A percentile compares a stretch with the other conserved stretches of the same genome.
Evolutionary conservation across 75 land plant genomes (phyloP).

Genomic region (Picea glauca): DNA sequence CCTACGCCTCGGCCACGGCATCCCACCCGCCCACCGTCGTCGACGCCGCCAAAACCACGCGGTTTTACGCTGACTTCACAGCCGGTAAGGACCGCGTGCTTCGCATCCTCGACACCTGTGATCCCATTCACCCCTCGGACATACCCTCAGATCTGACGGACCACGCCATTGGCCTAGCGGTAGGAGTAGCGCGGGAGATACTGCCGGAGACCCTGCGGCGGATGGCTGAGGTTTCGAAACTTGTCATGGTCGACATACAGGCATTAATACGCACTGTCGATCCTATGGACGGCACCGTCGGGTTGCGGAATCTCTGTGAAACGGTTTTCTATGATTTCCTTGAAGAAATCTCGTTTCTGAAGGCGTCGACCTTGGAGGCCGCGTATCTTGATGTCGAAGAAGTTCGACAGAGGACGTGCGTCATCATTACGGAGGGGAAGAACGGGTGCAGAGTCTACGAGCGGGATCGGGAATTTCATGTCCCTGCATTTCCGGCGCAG

Average conservation of each 20-base stretch:
- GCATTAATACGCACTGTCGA: constrained; percentile 76
- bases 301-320: constrained; percentile 42
- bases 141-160: constrained; percentile 25
- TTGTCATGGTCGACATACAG: constrained; percentile 82
- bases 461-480: constrained; percentile 43
- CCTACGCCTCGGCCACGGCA: constrained; percentile 24
- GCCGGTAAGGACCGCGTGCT: constrained; percentile 51
- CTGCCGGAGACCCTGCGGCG: constrained; percentile 65
- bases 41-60: constrained; percentile 39
- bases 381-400: constrained; percentile 57
- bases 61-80: constrained; percentile 71
- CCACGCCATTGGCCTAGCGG: constrained; percentile 69
- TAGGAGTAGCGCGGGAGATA: constrained; percentile 88
- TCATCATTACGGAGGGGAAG: constrained; percentile 83
- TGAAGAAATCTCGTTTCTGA: constrained; percentile 62
- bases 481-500: constrained; percentile 59
- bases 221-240: constrained; percentile 58
- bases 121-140: constrained; percentile 57
- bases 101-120: constrained; percentile 46
- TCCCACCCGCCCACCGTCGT: constrained; percentile 18
- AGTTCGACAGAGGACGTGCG: constrained; percentile 59
- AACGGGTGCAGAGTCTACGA: constrained; percentile 72
- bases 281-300: constrained; percentile 56
- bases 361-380: constrained; percentile 86
- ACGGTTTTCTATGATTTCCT: constrained; percentile 61